A percentile compares a stretch with the other conserved stretches of the same genome.
phyloP scores from a whole-genome alignment of 2,329 filamentous ascomycete species.

The Fusarium sacchari region DNA sequence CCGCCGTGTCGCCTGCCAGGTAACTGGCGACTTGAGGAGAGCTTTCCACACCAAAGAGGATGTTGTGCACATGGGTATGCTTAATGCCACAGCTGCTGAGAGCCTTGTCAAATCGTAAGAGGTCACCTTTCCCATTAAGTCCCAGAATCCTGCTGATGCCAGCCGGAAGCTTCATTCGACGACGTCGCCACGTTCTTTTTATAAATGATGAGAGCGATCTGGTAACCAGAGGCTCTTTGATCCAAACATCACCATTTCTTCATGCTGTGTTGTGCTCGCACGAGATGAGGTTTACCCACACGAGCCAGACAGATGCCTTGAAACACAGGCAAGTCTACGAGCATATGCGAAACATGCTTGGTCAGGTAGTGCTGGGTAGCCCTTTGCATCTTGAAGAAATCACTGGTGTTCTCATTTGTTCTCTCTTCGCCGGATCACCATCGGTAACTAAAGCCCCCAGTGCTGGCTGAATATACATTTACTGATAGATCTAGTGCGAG shows the following conservation, averaged over 20 bases:
- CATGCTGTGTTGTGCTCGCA: constrained; percentile 54
- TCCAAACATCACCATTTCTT: constrained; percentile 51
- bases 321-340: constrained; percentile 52
- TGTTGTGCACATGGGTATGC: constrained; percentile 15
- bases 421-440: constrained; percentile 37
- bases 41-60: constrained; percentile 17
- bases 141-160: background rate
- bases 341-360: constrained; percentile 51
- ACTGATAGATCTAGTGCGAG: constrained; percentile 20
- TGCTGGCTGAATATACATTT: background rate
- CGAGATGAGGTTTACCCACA: constrained; percentile 47
- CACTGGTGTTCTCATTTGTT: constrained; percentile 53
- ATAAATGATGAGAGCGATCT: constrained; percentile 21
- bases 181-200: constrained; percentile 19
- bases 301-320: constrained; percentile 13
- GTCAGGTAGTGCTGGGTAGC: constrained; percentile 52
- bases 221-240: constrained; percentile 35
- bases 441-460: constrained; percentile 26
- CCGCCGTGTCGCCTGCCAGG: constrained; percentile 19
- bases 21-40: constrained; percentile 21
- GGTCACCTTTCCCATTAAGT: too few relatives aligned
- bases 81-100: constrained; percentile 12
- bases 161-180: constrained; percentile 16
- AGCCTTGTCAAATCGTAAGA: constrained; percentile 19
- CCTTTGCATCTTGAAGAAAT: constrained; percentile 55